phyloP scores from a whole-genome alignment of 768 basidiomycete genomes.

The Suillus subaureus region DNA sequence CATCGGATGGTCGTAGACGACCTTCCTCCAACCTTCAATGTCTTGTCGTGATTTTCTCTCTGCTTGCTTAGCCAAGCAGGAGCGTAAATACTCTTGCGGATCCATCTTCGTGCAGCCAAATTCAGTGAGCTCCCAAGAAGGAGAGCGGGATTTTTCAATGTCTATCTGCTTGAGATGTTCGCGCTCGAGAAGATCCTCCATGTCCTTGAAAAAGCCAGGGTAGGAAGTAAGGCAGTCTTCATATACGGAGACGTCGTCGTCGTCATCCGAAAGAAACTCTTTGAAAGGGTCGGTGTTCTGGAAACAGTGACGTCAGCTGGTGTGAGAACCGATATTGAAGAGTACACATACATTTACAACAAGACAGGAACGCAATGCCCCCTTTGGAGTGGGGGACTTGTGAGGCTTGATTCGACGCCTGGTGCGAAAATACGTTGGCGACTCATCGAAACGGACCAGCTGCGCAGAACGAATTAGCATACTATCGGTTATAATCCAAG shows the following conservation, averaged over 20 bases:
- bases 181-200: conserved; percentile 20
- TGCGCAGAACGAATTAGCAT: conserved; percentile 6
- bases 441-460: conserved; percentile 30
- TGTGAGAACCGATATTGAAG: background rate
- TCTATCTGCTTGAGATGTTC: conserved; percentile 13
- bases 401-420: conserved; percentile 21
- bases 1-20: conserved; percentile 24
- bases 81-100: conserved; percentile 24
- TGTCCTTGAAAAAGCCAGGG: conserved; percentile 21
- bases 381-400: conserved; percentile 14
- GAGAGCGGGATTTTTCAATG: conserved; percentile 14
- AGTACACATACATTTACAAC: conserved; percentile 24
- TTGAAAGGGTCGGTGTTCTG: conserved; percentile 17
- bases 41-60: conserved; percentile 30
- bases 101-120: conserved; percentile 30
- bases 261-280: conserved; percentile 8
- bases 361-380: conserved; percentile 31
- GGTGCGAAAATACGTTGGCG: conserved; percentile 26
- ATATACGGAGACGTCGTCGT: conserved; percentile 27
- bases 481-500: conserved; percentile 1
- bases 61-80: conserved; percentile 28
- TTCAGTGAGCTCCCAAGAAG: conserved; percentile 33
- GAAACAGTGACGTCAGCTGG: conserved; percentile 9
- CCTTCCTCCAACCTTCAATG: conserved; percentile 17
- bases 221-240: conserved; percentile 31